phyloP scores from a whole-genome alignment of 2,329 filamentous ascomycete species.

The Pyricularia sp. region DNA sequence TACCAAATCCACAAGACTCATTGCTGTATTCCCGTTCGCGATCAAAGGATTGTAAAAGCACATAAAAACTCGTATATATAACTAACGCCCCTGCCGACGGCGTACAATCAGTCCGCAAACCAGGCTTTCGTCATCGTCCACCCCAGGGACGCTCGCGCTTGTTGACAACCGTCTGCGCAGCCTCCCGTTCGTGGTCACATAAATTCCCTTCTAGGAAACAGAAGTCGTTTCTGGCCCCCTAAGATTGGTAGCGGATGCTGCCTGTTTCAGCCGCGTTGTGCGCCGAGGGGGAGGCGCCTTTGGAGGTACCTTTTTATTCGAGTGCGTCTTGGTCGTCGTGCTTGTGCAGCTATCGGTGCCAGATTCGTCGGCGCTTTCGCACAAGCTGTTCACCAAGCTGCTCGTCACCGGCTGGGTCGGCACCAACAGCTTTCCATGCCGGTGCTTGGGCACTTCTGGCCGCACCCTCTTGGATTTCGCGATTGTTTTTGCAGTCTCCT shows the following conservation, averaged over 20 bases:
- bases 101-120: background rate
- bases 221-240: conserved; percentile 3
- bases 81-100: background rate
- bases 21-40: background rate
- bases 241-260: conserved; percentile 12
- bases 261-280: conserved; percentile 9
- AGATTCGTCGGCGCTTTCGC: conserved; percentile 10
- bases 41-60: background rate
- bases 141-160: background rate
- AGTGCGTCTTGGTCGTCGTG: conserved; percentile 1
- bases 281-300: conserved; percentile 14
- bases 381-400: conserved; percentile 7
- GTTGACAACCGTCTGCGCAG: background rate
- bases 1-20: background rate
- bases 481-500: background rate
- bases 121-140: conserved; percentile 1
- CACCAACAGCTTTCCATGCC: conserved; percentile 38
- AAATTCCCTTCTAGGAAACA: conserved; percentile 5
- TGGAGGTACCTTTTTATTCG: conserved; percentile 13
- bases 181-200: background rate
- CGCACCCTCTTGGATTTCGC: conserved; percentile 34
- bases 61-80: background rate
- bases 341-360: background rate
- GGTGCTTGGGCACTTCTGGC: conserved; percentile 46
- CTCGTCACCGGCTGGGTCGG: conserved; percentile 7